Evolutionary conservation across 2,329 filamentous ascomycete species (phyloP).

Genomic region (Epichloe gansuensis): DNA sequence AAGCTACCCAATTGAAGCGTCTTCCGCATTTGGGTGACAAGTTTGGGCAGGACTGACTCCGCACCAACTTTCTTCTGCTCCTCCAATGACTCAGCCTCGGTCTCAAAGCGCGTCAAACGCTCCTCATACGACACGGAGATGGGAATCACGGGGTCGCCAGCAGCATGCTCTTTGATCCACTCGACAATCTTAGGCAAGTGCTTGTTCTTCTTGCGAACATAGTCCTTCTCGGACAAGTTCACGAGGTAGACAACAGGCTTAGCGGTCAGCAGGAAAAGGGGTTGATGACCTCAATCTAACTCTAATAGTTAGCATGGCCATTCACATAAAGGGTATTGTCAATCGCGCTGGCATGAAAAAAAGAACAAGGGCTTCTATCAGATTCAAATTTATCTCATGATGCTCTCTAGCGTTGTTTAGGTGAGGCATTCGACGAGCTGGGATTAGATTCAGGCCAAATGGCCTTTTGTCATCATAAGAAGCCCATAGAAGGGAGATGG

Average conservation of each 20-base stretch:
- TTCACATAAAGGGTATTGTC: constrained; percentile 3
- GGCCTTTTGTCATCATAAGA: constrained; percentile 98
- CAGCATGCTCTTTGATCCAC: constrained; percentile 87
- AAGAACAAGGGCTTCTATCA: constrained; percentile 34
- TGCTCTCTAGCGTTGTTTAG: constrained; percentile 60
- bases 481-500: constrained; percentile 7
- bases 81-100: constrained; percentile 63
- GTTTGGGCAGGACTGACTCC: constrained; percentile 83
- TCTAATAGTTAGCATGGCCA: constrained; percentile 12
- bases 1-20: constrained; percentile 83
- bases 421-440: constrained; percentile 98
- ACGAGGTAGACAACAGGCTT: constrained; percentile 96
- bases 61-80: constrained; percentile 83
- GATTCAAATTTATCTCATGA: constrained; percentile 76
- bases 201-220: constrained; percentile 99
- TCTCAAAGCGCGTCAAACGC: constrained; percentile 69
- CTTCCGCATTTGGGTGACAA: constrained; percentile 87
- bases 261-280: constrained; percentile 83
- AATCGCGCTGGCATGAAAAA: constrained; percentile 6
- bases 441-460: constrained; percentile 89
- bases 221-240: constrained; percentile 95
- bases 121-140: constrained; percentile 91
- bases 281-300: constrained; percentile 92
- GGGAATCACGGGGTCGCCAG: constrained; percentile 82
- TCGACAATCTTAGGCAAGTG: constrained; percentile 84